These are phyloP conservation scores for Abrus pulchellus DNA, from an alignment of 306 rosid genomes.

Conservation along the genomic window DNA sequence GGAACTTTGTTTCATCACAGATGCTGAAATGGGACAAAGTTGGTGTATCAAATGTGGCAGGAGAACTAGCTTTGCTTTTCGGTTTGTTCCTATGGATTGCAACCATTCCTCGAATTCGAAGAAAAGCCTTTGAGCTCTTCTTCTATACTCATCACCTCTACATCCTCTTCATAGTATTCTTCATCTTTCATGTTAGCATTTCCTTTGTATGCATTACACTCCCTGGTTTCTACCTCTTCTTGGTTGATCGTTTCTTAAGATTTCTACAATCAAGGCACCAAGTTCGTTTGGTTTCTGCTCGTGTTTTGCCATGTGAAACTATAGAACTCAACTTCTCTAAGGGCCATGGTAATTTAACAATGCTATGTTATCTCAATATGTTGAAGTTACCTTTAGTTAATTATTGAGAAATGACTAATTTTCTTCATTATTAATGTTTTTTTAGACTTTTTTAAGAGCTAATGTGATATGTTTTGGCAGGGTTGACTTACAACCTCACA, in stretches of 20 bases:
- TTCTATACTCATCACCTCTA: constrained; percentile 80
- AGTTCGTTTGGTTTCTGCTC: constrained; percentile 63
- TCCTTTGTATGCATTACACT: constrained; percentile 61
- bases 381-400: background rate
- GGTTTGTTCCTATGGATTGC: constrained; percentile 75
- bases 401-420: constrained; percentile 22
- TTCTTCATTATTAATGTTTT: background rate
- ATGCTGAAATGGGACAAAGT: constrained; percentile 66
- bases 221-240: constrained; percentile 84
- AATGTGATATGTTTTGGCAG: constrained; percentile 45
- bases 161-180: constrained; percentile 73
- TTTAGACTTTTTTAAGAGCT: background rate
- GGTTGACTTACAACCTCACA: constrained; percentile 71
- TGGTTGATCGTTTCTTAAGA: constrained; percentile 77
- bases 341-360: constrained; percentile 54
- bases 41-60: constrained; percentile 69
- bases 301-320: constrained; percentile 67
- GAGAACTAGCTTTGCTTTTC: constrained; percentile 68
- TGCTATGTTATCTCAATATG: background rate
- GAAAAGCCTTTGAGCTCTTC: constrained; percentile 77
- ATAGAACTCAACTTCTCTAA: constrained; percentile 86
- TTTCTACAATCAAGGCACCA: constrained; percentile 65
- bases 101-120: constrained; percentile 67
- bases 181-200: constrained; percentile 74
- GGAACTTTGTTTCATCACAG: constrained; percentile 49